A percentile compares a stretch with the other conserved stretches of the same genome.
Conservation (phyloP, 768 basidiomycete genomes). For the Pisolithus tinctorius region DNA sequence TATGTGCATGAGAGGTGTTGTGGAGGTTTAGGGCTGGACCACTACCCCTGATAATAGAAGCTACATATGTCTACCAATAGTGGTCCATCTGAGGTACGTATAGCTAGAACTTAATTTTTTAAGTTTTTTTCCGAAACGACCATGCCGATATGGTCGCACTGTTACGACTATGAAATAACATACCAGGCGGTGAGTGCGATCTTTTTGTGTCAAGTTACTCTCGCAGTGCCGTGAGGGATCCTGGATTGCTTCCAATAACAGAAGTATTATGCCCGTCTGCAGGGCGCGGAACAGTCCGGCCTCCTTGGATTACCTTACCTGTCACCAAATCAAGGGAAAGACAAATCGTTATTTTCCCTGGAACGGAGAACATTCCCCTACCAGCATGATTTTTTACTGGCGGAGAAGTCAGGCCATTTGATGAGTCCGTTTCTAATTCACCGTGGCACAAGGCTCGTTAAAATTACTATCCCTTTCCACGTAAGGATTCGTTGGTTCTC, state of each 20-base stretch:
- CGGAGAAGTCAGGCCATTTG: constrained; percentile 14
- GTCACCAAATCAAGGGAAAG: background rate
- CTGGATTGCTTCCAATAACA: constrained; percentile 24
- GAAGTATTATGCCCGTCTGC: background rate
- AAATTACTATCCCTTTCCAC: no score
- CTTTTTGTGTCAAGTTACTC: constrained; percentile 28
- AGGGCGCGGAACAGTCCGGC: constrained; percentile 24
- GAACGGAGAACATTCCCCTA: constrained; percentile 17
- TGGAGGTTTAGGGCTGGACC: no score
- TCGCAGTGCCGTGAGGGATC: constrained; percentile 11
- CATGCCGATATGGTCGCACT: constrained; percentile 16
- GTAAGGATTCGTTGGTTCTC: background rate
- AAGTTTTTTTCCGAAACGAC: background rate
- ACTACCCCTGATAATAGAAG: no score
- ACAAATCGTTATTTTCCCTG: constrained; percentile 20
- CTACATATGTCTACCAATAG: no score
- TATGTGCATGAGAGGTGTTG: constrained; percentile 6
- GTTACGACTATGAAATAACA: constrained; percentile 9
- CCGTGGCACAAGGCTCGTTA: no score
- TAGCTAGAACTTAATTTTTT: no score
- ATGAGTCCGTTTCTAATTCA: no score
- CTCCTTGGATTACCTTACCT: constrained; percentile 20
- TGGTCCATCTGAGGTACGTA: no score
- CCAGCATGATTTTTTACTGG: constrained; percentile 1
- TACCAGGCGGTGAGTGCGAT: constrained; percentile 18